phyloP scores from a whole-genome alignment of 202 grass and related monocot genomes.

The Saccharum hybrid region DNA sequence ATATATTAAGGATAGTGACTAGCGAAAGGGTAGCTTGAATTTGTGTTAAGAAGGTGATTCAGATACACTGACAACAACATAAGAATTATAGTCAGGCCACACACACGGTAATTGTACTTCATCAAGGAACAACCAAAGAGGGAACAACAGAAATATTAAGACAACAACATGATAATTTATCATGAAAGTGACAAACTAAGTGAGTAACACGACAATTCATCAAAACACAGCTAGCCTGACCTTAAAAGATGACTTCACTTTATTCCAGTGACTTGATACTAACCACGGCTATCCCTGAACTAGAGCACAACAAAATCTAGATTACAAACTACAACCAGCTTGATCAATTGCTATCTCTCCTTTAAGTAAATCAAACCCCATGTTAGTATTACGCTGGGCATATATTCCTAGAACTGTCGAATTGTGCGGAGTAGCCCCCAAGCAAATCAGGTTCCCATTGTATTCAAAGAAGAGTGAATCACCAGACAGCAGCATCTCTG shows the following conservation, averaged over 20 bases:
- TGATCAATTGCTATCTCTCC: constrained; percentile 1
- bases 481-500: not conserved
- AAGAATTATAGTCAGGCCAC: too few relatives aligned
- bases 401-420: not conserved
- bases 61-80: not conserved
- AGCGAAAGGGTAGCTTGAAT: constrained; percentile 30
- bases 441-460: not conserved
- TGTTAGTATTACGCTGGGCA: constrained; percentile 3
- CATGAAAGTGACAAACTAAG: not conserved
- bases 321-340: not conserved
- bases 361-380: not conserved
- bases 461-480: not conserved
- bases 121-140: not conserved
- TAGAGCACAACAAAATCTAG: not conserved
- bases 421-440: not conserved
- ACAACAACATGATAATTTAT: not conserved
- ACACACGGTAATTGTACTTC: too few relatives aligned
- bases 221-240: not conserved
- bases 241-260: too few relatives aligned
- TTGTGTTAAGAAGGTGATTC: constrained; percentile 4
- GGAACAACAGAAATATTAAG: not conserved
- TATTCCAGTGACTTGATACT: not conserved
- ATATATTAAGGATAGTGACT: not conserved
- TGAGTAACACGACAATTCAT: not conserved
- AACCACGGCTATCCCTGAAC: not conserved